Evolutionary conservation across 129 eudicot species (phyloP).

Genomic region (Pittosporum tobira): DNA sequence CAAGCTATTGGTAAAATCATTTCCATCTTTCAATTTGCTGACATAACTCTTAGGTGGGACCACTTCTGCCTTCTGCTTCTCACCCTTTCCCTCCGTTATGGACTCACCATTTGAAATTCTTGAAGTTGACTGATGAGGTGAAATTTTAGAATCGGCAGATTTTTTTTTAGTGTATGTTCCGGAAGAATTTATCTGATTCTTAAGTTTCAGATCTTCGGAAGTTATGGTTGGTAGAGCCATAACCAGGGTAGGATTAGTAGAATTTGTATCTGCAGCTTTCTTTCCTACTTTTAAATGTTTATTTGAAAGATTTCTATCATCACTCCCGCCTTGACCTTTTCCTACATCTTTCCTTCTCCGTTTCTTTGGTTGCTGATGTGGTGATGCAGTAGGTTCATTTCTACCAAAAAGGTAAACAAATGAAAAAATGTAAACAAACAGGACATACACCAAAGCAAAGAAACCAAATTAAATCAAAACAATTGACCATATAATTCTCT

Average conservation of each 20-base stretch:
- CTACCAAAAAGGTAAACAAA: constrained; percentile 23
- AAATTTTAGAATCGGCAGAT: constrained; percentile 29
- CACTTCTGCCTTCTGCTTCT: constrained; percentile 38
- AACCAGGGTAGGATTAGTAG: constrained; percentile 25
- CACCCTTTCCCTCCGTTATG: constrained; percentile 35
- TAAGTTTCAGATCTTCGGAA: constrained; percentile 33
- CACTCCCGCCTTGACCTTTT: constrained; percentile 42
- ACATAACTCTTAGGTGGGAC: constrained; percentile 34
- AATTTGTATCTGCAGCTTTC: constrained; percentile 43
- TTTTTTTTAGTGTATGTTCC: constrained; percentile 43
- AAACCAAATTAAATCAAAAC: background rate
- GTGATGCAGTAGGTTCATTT: constrained; percentile 48
- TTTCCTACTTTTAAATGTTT: constrained; percentile 55
- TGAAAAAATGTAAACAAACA: background rate
- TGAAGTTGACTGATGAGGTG: constrained; percentile 23
- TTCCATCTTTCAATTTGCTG: constrained; percentile 50
- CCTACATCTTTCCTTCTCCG: constrained; percentile 77
- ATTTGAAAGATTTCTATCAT: constrained; percentile 35
- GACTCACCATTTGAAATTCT: constrained; percentile 38
- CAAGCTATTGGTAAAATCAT: constrained; percentile 24
- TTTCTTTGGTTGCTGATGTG: constrained; percentile 74
- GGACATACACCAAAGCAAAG: background rate
- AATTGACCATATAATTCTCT: background rate
- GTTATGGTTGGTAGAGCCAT: constrained; percentile 29
- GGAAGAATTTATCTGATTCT: constrained; percentile 45